Evolutionary conservation across 2,329 filamentous ascomycete genomes (phyloP).

Genomic region (Microcera coccophila): DNA sequence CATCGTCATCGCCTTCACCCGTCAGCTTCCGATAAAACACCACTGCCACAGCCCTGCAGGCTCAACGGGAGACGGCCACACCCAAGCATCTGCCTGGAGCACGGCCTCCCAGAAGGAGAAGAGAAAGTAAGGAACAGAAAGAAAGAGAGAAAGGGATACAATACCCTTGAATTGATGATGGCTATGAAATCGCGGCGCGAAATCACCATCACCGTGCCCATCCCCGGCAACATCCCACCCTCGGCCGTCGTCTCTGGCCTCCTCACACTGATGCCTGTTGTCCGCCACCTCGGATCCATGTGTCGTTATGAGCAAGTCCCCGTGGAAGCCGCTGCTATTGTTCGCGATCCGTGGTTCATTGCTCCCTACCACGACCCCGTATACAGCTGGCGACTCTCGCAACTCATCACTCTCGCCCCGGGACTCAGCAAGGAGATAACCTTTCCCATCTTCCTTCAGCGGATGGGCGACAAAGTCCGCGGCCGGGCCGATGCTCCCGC

Average conservation of each 20-base stretch:
- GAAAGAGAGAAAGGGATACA: too few relatives aligned
- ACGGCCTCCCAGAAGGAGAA: too few relatives aligned
- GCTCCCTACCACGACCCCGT: constrained; percentile 36
- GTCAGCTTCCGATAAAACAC: neutral
- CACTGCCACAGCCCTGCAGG: neutral
- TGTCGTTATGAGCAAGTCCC: constrained; percentile 34
- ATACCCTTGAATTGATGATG: too few relatives aligned
- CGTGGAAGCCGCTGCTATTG: constrained; percentile 31
- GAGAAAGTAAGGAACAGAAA: too few relatives aligned
- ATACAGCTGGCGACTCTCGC: constrained; percentile 30
- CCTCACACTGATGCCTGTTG: constrained; percentile 40
- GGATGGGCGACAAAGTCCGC: constrained; percentile 38
- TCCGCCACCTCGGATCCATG: constrained; percentile 38
- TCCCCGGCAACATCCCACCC: constrained; percentile 39
- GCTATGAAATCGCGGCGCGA: constrained; percentile 30
- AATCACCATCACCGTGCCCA: constrained; percentile 39
- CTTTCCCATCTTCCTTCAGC: constrained; percentile 44
- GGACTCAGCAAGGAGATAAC: constrained; percentile 39
- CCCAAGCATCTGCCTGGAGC: too few relatives aligned
- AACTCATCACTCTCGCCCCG: constrained; percentile 36
- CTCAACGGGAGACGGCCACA: too few relatives aligned
- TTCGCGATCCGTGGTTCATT: constrained; percentile 41
- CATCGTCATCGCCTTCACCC: constrained; percentile 2
- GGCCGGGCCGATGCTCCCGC: constrained; percentile 41
- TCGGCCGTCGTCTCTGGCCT: constrained; percentile 37